Evolutionary conservation across 805 yeast genomes (phyloP), one percentile per base, ranked within the genome.

Genomic region (Candida corydali): DNA sequence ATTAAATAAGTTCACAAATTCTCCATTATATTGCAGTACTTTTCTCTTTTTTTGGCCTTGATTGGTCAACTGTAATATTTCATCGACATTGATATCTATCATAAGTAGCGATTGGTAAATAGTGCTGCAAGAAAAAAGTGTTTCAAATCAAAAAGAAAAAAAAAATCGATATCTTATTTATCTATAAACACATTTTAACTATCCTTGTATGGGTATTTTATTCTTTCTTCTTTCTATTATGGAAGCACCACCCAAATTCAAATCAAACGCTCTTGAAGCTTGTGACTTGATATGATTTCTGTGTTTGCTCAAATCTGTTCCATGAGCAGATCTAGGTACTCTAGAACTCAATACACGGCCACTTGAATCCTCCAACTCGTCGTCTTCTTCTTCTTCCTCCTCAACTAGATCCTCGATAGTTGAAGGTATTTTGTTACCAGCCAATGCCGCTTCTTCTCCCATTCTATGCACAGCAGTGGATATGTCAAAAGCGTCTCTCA

Each of bases 401-500:
- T 63, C 70, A 40, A 60, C 69, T 14, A 61, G 55, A 26, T 57
- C 44, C 17, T 58, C 58, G 18, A 53, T 48, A 26, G 49, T 48
- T 17, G 47, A 38, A n/a, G 36, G 34, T 6, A 42, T 44, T 18
- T 44, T 28, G 27, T 42, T 46, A 23, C 42, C 42, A 11, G 57
- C 45, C 32, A 63, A 52, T 6, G 73, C 69, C 7, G 70, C 67
- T 47, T 82, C 89, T 52, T 80, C 85, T 35, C 82, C 87, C 64
- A 75, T 73, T 50, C 95, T 78, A 53, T 86, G 91, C 12, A 86
- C 87, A 5, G 95, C 94, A 34, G 86, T 82, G 19, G 88, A 80
- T 7, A 86, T 78, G 50, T 86, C 95, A 57, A 86, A 86, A 9
- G 89, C 94, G 50, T 86, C 95, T 46, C 86, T 78, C 59, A 86